A percentile compares a stretch with the other conserved stretches of the same genome.
phyloP scores from a whole-genome alignment of 495 filamentous ascomycete genomes.

The Pyrenula massariospora region DNA sequence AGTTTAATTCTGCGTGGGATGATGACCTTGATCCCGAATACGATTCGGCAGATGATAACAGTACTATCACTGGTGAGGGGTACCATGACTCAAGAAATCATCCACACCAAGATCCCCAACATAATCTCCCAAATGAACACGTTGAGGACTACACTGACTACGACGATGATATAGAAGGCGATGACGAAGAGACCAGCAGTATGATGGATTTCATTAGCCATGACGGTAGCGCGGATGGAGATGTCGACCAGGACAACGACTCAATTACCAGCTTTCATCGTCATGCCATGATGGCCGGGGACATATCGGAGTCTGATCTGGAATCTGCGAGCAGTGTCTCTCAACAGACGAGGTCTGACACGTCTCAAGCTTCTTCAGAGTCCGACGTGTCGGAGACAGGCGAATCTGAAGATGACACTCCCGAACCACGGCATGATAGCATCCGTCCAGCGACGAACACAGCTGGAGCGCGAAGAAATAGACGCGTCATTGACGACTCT shows the following conservation, averaged over 20 bases:
- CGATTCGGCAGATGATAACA: constrained; percentile 22
- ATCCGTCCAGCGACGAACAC: background rate
- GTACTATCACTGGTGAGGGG: constrained; percentile 28
- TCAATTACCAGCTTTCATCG: background rate
- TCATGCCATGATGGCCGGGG: background rate
- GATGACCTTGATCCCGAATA: constrained; percentile 12
- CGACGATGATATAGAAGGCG: constrained; percentile 9
- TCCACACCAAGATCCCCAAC: constrained; percentile 1
- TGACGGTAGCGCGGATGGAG: constrained; percentile 13
- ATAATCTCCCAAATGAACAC: constrained; percentile 1
- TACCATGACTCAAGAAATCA: constrained; percentile 7
- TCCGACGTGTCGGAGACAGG: background rate
- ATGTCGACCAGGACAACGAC: background rate
- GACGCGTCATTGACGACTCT: background rate
- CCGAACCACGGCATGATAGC: background rate
- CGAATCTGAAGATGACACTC: background rate
- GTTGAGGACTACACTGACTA: background rate
- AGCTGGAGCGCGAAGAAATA: background rate
- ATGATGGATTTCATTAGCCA: background rate
- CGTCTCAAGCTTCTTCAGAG: background rate
- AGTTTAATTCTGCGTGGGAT: background rate
- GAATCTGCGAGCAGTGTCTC: background rate
- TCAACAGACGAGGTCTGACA: background rate
- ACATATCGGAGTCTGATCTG: background rate
- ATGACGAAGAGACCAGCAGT: constrained; percentile 5